A percentile compares a stretch with the other conserved stretches of the same genome.
Evolutionary conservation across 331 rosid species (phyloP).

Genomic region (Phaseolus coccineus): DNA sequence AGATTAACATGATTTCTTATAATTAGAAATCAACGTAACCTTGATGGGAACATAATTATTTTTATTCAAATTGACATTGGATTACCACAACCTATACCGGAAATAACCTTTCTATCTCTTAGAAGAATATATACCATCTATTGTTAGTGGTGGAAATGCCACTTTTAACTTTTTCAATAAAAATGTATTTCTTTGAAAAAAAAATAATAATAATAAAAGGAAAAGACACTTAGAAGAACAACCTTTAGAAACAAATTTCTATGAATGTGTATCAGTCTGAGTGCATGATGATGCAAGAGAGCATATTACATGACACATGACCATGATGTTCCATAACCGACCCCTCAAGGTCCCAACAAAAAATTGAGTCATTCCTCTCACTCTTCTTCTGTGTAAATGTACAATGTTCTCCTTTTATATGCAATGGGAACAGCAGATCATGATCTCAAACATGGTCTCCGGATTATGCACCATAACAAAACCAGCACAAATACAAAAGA

Average conservation of each 20-base stretch:
- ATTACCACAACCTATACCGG: not conserved
- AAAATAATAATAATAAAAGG: not conserved
- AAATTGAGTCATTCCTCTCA: not conserved
- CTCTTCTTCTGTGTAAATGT: not conserved
- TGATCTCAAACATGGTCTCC: slow-evolving; percentile 19
- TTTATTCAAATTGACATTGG: slow-evolving; percentile 32
- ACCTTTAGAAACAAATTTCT: not conserved
- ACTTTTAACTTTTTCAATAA: not conserved
- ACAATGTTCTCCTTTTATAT: not conserved
- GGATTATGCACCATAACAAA: slow-evolving; percentile 39
- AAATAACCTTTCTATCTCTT: not conserved
- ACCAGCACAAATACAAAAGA: not conserved
- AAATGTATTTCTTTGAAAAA: not conserved
- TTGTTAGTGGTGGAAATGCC: slow-evolving; percentile 21
- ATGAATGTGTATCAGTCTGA: not conserved
- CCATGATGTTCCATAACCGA: slow-evolving; percentile 32
- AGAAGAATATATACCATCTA: slow-evolving; percentile 12
- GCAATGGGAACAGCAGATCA: slow-evolving; percentile 11
- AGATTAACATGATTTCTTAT: too few relatives aligned
- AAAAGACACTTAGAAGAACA: not conserved
- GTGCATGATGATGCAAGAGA: slow-evolving; percentile 10
- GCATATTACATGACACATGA: slow-evolving; percentile 13
- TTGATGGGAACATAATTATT: too few relatives aligned
- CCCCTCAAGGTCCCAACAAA: slow-evolving; percentile 5
- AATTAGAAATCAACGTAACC: too few relatives aligned